phyloP scores from a whole-genome alignment of 495 filamentous ascomycete species.

The Xylaria sp. region DNA sequence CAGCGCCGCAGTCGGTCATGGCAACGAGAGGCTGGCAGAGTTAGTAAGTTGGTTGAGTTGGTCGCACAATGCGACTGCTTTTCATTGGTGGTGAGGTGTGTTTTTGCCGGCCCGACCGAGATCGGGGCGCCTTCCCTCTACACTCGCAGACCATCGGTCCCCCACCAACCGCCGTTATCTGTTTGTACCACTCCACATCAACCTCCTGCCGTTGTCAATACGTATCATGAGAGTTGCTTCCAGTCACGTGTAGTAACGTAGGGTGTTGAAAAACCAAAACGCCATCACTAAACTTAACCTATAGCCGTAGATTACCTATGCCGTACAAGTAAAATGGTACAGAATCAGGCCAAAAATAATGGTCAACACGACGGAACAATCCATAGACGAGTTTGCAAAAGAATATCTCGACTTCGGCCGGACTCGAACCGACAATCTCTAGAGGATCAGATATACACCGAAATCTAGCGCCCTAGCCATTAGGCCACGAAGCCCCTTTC shows the following conservation, averaged over 20 bases:
- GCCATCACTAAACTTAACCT: background rate
- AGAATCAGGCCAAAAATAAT: too few species aligned
- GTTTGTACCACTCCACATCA: background rate
- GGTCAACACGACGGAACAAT: too few species aligned
- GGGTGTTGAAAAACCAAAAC: too few species aligned
- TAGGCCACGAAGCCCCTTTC: slow-evolving; percentile 25
- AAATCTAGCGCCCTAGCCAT: slow-evolving; percentile 32
- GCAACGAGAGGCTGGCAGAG: background rate
- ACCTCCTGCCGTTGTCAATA: background rate
- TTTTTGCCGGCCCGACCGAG: slow-evolving; percentile 14
- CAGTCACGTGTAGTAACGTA: background rate
- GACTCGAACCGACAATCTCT: slow-evolving; percentile 31
- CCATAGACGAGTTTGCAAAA: too few species aligned
- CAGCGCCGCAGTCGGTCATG: slow-evolving; percentile 5
- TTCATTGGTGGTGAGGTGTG: slow-evolving; percentile 14
- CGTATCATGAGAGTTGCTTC: background rate
- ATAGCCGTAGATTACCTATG: background rate
- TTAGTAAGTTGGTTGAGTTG: too few species aligned
- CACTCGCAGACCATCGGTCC: background rate
- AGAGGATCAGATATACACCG: slow-evolving; percentile 22
- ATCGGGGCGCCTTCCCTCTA: slow-evolving; percentile 8
- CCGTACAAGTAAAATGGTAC: background rate
- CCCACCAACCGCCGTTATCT: background rate
- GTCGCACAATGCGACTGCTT: slow-evolving; percentile 15
- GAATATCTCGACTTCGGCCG: slow-evolving; percentile 20